Conservation (phyloP, 2,329 filamentous ascomycete genomes). For the Ampelomyces quisqualis region DNA sequence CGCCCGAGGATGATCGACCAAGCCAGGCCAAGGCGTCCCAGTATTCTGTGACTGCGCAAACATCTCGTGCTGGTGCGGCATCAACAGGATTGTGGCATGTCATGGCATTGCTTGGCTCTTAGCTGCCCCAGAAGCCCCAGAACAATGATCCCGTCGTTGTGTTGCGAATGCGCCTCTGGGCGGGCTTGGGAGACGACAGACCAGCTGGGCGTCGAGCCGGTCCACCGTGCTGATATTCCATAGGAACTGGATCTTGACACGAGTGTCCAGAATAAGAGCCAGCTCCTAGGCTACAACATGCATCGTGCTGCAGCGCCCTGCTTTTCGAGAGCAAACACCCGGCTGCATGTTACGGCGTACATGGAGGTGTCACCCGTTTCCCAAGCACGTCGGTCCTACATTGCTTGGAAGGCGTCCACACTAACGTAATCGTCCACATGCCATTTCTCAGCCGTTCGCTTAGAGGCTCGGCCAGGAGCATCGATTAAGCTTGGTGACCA, state of each 20-base stretch:
- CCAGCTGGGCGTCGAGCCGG: not conserved
- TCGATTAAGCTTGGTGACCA: conserved; percentile 34
- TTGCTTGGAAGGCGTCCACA: conserved; percentile 31
- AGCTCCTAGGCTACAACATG: no score
- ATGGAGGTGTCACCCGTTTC: conserved; percentile 13
- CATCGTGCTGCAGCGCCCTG: no score
- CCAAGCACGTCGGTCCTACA: conserved; percentile 16
- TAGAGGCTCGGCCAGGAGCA: conserved; percentile 21
- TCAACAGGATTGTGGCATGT: conserved; percentile 16
- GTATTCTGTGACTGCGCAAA: conserved; percentile 12
- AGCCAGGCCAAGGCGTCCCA: conserved; percentile 24
- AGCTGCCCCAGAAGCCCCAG: conserved; percentile 12
- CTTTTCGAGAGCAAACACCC: not conserved
- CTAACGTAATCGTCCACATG: conserved; percentile 29
- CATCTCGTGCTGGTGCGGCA: conserved; percentile 10
- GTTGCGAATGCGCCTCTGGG: conserved; percentile 15
- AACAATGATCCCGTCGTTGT: conserved; percentile 13
- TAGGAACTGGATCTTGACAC: no score
- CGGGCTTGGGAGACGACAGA: conserved; percentile 21
- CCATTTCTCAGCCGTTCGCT: conserved; percentile 25
- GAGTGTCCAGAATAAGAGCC: no score
- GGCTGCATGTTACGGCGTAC: conserved; percentile 9
- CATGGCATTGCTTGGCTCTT: conserved; percentile 30
- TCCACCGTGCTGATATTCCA: no score
- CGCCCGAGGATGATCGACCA: conserved; percentile 15